Evolutionary conservation across 2,329 filamentous ascomycete genomes (phyloP), one percentile per base, ranked within the genome.

Genomic region (Stromatinia cepivora): DNA sequence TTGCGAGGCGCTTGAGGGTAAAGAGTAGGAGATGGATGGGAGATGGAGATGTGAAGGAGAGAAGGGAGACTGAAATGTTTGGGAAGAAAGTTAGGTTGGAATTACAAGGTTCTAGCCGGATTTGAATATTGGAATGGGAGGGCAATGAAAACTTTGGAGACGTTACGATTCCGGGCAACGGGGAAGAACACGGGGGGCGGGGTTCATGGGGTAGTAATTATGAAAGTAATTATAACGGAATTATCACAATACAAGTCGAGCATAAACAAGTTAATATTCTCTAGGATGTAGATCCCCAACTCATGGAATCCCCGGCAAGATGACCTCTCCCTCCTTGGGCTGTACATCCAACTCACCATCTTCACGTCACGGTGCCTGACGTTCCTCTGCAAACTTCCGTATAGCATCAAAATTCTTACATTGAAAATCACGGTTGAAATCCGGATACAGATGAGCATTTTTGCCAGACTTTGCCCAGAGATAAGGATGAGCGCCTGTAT

Each of bases 371-470:
- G 73, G 71, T 64, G 82, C 75, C 75, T 86, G 84, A 69, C 82
- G 80, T 52, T 76, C 77, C 72, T 84, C 80, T 0, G 84, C 84
- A 83, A 84, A 87, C 48, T 76, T 71, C n/a, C 84, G 77, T 39
- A 87, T 79, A 1, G 78, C 81, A 39, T 87, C 84, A 69, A 82
- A 87, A 72, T 87, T 82, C 11, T 82, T 81, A 72, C 85, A 87
- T 50, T 79, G 80, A 72, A 87, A 85, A 70, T 81, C 76, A 0
- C 83, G 86, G 71, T 85, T 85, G 77, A 87, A 86, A 74, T 87
- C 84, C 4, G 85, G 82, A 72, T 83, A 86, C 1, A 75, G 74
- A 53, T 74, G 75, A 2, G 81, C 79, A 15, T 78, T 76, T 11
- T 77, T 71, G 17, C 73, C 73, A 48, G 85, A 80, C 72, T 82